Evolutionary conservation across 768 basidiomycete species (phyloP).

Genomic region (Asterophora parasitica): DNA sequence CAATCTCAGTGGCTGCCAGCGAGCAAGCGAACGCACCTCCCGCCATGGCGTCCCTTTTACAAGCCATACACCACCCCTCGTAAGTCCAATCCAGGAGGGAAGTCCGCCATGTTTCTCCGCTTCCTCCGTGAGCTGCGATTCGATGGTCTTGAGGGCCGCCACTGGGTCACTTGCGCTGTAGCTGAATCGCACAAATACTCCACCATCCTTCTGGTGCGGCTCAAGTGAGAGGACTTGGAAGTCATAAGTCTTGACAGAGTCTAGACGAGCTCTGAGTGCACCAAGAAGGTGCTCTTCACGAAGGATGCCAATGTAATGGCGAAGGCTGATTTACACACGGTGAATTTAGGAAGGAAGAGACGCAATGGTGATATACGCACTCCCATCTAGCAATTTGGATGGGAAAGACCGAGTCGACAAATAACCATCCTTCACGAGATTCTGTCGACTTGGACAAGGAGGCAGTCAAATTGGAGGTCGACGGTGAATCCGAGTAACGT

Average conservation of each 20-base stretch:
- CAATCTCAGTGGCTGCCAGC: background rate
- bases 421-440: conserved; percentile 50
- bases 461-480: background rate
- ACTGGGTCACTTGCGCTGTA: conserved; percentile 41
- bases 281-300: conserved; percentile 56
- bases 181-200: conserved; percentile 74
- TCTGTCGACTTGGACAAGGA: too few relatives aligned
- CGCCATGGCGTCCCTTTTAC: conserved; percentile 78
- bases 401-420: conserved; percentile 76
- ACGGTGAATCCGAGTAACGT: background rate
- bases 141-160: conserved; percentile 41
- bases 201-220: conserved; percentile 75
- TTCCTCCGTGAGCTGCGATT: conserved; percentile 41
- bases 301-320: conserved; percentile 57
- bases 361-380: conserved; percentile 35
- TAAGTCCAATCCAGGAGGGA: conserved; percentile 58
- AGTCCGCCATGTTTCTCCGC: conserved; percentile 47
- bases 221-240: conserved; percentile 64
- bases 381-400: conserved; percentile 68
- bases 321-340: conserved; percentile 38
- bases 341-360: conserved; percentile 5
- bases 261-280: conserved; percentile 42
- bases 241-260: conserved; percentile 45
- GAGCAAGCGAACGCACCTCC: conserved; percentile 48
- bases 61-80: conserved; percentile 55